These are phyloP conservation scores for Nadsonia commutata DNA, from an alignment of 1,139 yeast species.

Conservation along the genomic window DNA sequence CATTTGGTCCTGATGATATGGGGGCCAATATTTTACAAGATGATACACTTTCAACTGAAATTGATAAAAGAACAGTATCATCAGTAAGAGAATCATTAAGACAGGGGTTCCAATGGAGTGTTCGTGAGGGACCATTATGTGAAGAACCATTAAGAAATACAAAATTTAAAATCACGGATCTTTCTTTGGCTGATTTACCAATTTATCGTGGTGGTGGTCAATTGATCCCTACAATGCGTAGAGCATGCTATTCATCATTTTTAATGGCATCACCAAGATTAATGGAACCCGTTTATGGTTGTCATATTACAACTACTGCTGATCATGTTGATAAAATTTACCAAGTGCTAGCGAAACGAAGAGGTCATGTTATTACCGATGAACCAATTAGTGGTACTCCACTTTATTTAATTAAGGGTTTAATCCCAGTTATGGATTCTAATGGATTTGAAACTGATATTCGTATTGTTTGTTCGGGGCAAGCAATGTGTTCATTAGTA, in stretches of 20 bases:
- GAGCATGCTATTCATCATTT: conserved; percentile 74
- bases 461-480: conserved; percentile 62
- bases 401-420: conserved; percentile 45
- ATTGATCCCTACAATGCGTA: conserved; percentile 65
- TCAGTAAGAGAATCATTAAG: conserved; percentile 39
- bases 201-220: conserved; percentile 51
- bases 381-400: conserved; percentile 64
- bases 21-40: conserved; percentile 52
- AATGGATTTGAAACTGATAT: conserved; percentile 81
- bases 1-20: conserved; percentile 49
- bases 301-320: conserved; percentile 42
- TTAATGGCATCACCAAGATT: conserved; percentile 67
- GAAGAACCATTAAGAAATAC: conserved; percentile 68
- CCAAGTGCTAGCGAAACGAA: conserved; percentile 41
- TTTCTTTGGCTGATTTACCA: conserved; percentile 34
- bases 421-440: conserved; percentile 79
- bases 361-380: conserved; percentile 46
- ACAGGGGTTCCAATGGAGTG: conserved; percentile 77
- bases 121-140: conserved; percentile 78
- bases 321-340: conserved; percentile 34
- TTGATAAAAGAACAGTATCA: conserved; percentile 39
- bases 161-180: conserved; percentile 58
- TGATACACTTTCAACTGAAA: conserved; percentile 64
- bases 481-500: conserved; percentile 51
- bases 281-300: conserved; percentile 70